Percentiles rank a stretch among this genome's conserved stretches.
These are phyloP conservation scores for Suillus ampliporus DNA, from an alignment of 768 basidiomycete genomes.

Conservation along the genomic window DNA sequence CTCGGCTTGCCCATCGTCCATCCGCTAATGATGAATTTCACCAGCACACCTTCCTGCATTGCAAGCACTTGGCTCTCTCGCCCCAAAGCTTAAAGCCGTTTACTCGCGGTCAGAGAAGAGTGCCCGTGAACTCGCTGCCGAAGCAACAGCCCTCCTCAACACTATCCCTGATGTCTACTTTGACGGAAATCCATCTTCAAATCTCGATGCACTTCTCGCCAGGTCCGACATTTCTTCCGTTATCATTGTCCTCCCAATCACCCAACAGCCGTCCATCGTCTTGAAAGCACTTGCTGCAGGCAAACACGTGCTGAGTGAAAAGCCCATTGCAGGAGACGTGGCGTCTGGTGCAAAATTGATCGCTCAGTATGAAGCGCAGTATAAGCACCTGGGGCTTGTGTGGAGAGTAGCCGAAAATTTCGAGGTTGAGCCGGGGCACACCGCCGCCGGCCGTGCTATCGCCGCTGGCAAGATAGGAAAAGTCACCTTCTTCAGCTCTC, in stretches of 20 bases:
- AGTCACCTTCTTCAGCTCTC: conserved; percentile 68
- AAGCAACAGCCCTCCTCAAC: conserved; percentile 47
- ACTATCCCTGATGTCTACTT: conserved; percentile 57
- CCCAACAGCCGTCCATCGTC: conserved; percentile 71
- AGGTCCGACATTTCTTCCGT: conserved; percentile 75
- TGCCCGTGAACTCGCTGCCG: conserved; percentile 55
- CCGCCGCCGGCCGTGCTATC: conserved; percentile 51
- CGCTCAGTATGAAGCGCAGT: conserved; percentile 64
- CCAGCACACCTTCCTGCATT: conserved; percentile 84
- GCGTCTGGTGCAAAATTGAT: conserved; percentile 67
- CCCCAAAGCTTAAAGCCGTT: conserved; percentile 63
- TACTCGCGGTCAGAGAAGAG: conserved; percentile 80
- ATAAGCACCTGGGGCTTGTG: conserved; percentile 68
- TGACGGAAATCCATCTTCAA: conserved; percentile 50
- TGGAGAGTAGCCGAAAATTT: conserved; percentile 87
- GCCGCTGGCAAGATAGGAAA: conserved; percentile 71
- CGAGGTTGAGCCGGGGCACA: conserved; percentile 67
- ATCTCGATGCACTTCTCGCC: conserved; percentile 68
- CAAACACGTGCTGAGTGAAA: conserved; percentile 90
- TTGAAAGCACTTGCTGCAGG: conserved; percentile 69
- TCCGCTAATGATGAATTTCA: conserved; percentile 27
- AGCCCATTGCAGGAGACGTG: conserved; percentile 81
- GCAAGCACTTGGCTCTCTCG: conserved; percentile 51
- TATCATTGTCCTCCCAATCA: conserved; percentile 79
- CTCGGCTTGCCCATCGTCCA: conserved; percentile 3